Conservation (phyloP, 2,329 filamentous ascomycete species). For the Elsinoe fawcettii region DNA sequence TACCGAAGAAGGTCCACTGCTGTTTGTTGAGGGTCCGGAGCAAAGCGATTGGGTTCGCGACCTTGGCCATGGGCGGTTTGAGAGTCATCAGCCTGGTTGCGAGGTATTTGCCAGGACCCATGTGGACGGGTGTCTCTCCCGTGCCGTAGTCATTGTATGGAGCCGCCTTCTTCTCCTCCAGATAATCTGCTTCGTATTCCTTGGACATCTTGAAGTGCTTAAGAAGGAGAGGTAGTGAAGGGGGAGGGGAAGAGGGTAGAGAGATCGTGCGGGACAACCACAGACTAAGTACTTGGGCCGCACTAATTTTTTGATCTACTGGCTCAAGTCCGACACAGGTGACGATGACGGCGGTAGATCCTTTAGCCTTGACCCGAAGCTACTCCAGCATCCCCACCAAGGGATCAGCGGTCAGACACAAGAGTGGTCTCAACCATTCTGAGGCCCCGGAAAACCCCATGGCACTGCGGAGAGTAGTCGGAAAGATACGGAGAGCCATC, state of each 20-base stretch:
- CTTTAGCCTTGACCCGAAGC: not conserved
- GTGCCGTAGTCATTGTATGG: conserved; percentile 15
- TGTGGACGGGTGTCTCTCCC: conserved; percentile 22
- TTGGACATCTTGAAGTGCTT: not conserved
- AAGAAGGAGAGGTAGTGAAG: not conserved
- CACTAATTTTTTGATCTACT: not conserved
- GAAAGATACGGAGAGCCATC: not conserved
- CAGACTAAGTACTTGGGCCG: not conserved
- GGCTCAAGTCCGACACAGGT: conserved; percentile 1
- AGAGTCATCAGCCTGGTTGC: conserved; percentile 47
- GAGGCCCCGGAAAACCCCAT: not conserved
- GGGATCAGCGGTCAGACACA: not conserved
- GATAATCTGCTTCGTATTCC: conserved; percentile 5
- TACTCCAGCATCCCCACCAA: conserved; percentile 5
- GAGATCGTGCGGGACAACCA: not conserved
- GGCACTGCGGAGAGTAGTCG: not conserved
- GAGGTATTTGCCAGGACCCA: conserved; percentile 42
- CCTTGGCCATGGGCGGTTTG: conserved; percentile 48
- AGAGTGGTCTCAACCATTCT: not conserved
- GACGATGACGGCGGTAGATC: not conserved
- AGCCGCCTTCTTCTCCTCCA: conserved; percentile 5
- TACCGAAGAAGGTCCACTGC: conserved; percentile 50
- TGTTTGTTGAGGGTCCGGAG: conserved; percentile 43
- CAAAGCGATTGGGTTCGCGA: conserved; percentile 42
- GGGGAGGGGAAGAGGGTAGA: not conserved